Evolutionary conservation across 2,329 filamentous ascomycete species (phyloP), one percentile per base, ranked within the genome.

Genomic region (Cryphonectria carpinicola): DNA sequence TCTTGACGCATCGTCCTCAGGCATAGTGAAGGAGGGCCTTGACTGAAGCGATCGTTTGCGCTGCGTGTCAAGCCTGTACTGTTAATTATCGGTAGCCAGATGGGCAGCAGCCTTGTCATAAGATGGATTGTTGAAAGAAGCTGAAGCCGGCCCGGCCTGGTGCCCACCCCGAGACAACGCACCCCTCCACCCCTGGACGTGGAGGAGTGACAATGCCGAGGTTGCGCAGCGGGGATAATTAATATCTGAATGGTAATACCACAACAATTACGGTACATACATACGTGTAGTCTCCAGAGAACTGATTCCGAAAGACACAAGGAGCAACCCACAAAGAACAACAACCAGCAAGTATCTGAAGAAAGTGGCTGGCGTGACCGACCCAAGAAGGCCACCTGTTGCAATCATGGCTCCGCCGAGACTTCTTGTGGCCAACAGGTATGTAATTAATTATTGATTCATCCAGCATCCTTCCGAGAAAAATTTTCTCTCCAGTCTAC

Each of bases 401-500:
- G 39, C 28, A 28, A 32, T 22, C 28, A 70, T 70, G 69, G 39
- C 39, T 52, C 5, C 65, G 11, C 6, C 46, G 22, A 56, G 70
- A 2, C 43, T 71, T 11, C 46, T 71, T 22, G 63, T 71, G 10
- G 70, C 67, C 11, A 69, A 69, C 61, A 66, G 70, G 63, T 71
- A 25, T 56, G 10, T 19, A 61, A 19, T 46, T 19, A 19, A 19
- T 1, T 22, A 43, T 43, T 6, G 5, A 43, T 14, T 6, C 41
- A 43, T 43, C 41, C 41, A 43, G 66, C 22, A 46, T 19, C 43
- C 19, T 32, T 19, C 61, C 28, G 6, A 35, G n/a, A 32, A n/a
- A n/a, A n/a, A n/a, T n/a, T n/a, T 43, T 4, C 3, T 17, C 14
- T 17, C 5, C 5, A 4, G n/a, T 11, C 13, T 35, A 14, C 10